Percentiles rank a stretch among this genome's conserved stretches.
Conservation (phyloP, 148 eudicot species). For the Dianthus caryophyllus region DNA sequence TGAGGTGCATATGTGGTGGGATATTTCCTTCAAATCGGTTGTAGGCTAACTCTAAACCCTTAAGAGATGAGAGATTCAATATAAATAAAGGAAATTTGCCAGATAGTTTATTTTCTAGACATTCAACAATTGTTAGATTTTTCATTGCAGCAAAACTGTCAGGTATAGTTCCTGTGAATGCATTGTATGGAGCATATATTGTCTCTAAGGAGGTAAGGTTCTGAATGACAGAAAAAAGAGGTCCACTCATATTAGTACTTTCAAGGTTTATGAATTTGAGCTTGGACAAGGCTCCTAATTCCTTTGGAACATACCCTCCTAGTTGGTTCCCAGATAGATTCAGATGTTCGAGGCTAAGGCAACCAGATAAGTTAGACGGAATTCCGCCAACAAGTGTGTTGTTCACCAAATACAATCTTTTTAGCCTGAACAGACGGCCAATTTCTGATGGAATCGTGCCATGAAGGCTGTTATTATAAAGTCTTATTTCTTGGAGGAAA, state of each 20-base stretch:
- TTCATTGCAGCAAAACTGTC: conserved; percentile 14
- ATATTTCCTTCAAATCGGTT: conserved; percentile 28
- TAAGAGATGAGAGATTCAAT: conserved; percentile 29
- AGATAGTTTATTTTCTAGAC: conserved; percentile 10
- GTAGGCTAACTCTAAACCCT: neutral
- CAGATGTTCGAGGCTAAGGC: conserved; percentile 6
- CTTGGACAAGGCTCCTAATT: conserved; percentile 21
- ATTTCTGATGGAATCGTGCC: conserved; percentile 10
- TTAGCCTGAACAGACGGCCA: too few relatives aligned
- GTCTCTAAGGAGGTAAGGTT: conserved; percentile 26
- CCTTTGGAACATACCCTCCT: conserved; percentile 32
- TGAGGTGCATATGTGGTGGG: conserved; percentile 18
- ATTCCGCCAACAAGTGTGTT: conserved; percentile 16
- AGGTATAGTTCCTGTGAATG: conserved; percentile 29
- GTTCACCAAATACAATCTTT: neutral
- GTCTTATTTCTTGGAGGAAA: too few relatives aligned
- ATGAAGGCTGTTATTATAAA: neutral
- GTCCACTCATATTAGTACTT: conserved; percentile 21
- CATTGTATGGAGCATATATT: conserved; percentile 11
- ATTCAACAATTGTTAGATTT: neutral
- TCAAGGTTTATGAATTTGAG: conserved; percentile 16
- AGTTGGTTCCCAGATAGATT: conserved; percentile 14
- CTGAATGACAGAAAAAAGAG: conserved; percentile 26
- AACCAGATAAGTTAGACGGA: neutral
- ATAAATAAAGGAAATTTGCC: conserved; percentile 31